phyloP scores from a whole-genome alignment of 345 rosid genomes.

The Mangifera indica region DNA sequence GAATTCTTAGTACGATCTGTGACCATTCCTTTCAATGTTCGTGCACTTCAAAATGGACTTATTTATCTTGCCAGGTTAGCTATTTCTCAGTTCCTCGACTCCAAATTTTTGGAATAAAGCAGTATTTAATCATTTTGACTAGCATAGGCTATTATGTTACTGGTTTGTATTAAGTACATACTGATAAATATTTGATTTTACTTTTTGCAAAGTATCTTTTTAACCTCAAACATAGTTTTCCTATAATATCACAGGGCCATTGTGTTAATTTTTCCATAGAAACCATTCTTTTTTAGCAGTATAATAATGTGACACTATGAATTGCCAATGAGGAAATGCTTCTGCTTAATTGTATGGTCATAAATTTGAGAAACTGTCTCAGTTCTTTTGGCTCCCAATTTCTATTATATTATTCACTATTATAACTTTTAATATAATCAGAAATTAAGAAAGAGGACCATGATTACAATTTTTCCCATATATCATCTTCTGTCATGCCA shows the following conservation, averaged over 20 bases:
- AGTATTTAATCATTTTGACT: neutral
- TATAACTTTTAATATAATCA: neutral
- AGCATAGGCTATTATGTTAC: neutral
- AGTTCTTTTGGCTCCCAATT: neutral
- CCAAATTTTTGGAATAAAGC: neutral
- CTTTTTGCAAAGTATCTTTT: neutral
- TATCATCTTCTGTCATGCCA: neutral
- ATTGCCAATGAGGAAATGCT: neutral
- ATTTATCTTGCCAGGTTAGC: constrained; percentile 83
- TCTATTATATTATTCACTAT: neutral
- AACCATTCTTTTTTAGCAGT: neutral
- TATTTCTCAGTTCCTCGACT: constrained; percentile 4
- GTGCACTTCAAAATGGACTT: constrained; percentile 93
- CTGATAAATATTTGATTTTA: constrained; percentile 6
- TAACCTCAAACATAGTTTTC: neutral
- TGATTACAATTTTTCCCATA: neutral
- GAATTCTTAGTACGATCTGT: constrained; percentile 76
- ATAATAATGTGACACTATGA: neutral
- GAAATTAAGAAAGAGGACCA: neutral
- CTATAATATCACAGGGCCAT: neutral
- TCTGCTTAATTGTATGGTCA: neutral
- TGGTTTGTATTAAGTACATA: neutral
- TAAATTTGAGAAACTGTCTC: neutral
- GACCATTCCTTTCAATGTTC: constrained; percentile 96
- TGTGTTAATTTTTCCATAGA: neutral